A percentile compares a stretch with the other conserved stretches of the same genome.
phyloP scores from a whole-genome alignment of 1,284 basidiomycete genomes.

The Peniophora sp. region DNA sequence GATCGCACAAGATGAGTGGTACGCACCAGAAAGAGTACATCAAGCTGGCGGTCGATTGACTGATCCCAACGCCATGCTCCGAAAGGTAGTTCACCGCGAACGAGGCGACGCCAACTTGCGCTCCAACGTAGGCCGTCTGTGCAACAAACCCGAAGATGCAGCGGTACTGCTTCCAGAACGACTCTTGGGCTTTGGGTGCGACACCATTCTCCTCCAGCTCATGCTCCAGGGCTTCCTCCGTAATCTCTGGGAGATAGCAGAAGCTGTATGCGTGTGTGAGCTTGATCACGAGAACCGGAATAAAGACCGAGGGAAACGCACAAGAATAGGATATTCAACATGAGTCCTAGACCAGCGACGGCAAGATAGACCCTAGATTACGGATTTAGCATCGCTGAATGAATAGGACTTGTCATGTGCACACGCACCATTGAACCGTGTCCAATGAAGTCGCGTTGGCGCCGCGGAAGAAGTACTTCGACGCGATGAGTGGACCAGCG shows the following conservation, averaged over 20 bases:
- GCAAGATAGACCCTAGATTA: slow-evolving; percentile 65
- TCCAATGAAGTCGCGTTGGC: slow-evolving; percentile 52
- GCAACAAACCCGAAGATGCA: slow-evolving; percentile 68
- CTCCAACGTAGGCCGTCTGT: slow-evolving; percentile 63
- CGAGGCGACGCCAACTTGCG: slow-evolving; percentile 64
- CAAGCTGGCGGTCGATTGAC: slow-evolving; percentile 44
- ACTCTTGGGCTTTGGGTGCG: slow-evolving; percentile 36
- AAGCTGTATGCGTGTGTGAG: slow-evolving; percentile 34
- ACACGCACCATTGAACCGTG: slow-evolving; percentile 61
- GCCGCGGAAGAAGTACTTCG: slow-evolving; percentile 66
- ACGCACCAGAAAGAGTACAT: slow-evolving; percentile 55
- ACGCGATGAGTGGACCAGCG: slow-evolving; percentile 74
- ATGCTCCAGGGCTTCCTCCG: slow-evolving; percentile 53
- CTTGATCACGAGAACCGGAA: neutral
- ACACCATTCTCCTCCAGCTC: slow-evolving; percentile 39
- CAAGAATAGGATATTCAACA: slow-evolving; percentile 65
- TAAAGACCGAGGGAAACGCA: slow-evolving; percentile 20
- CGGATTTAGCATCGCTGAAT: slow-evolving; percentile 1
- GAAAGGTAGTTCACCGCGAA: slow-evolving; percentile 67
- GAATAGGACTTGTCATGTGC: neutral
- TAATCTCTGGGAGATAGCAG: slow-evolving; percentile 69
- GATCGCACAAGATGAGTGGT: too few relatives aligned
- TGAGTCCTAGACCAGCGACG: slow-evolving; percentile 56
- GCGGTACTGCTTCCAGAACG: slow-evolving; percentile 66
- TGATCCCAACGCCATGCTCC: slow-evolving; percentile 55